These are phyloP conservation scores for Cutaneotrichosporon dermatis DNA, from an alignment of 1,284 basidiomycete species.

Conservation along the genomic window DNA sequence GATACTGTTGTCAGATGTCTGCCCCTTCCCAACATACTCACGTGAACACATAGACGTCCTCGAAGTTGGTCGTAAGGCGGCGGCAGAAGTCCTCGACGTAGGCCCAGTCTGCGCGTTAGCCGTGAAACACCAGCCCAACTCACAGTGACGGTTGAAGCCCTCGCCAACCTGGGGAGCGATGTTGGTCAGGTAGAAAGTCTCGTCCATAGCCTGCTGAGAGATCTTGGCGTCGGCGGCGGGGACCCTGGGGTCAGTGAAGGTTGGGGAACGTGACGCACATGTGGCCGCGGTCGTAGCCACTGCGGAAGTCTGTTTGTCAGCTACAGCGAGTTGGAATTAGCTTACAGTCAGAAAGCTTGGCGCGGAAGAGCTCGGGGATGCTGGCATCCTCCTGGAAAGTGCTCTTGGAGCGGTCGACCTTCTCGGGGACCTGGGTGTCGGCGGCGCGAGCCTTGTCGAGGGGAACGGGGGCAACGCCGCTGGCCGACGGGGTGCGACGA, in stretches of 20 bases:
- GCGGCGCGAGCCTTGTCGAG: constrained; percentile 36
- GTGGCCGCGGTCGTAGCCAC: constrained; percentile 95
- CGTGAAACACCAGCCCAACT: constrained; percentile 22
- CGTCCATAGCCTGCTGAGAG: constrained; percentile 82
- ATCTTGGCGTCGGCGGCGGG: constrained; percentile 95
- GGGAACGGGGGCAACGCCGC: constrained; percentile 27
- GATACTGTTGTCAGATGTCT: constrained; percentile 49
- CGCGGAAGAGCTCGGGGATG: constrained; percentile 74
- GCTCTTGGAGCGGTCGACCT: constrained; percentile 70
- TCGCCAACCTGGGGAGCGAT: constrained; percentile 97
- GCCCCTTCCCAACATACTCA: constrained; percentile 17
- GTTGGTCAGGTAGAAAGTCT: constrained; percentile 92
- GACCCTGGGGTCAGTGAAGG: constrained; percentile 57
- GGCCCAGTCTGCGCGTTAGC: constrained; percentile 70
- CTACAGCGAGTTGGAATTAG: not conserved
- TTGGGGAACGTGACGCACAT: constrained; percentile 55
- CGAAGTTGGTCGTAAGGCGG: constrained; percentile 73
- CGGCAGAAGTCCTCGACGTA: constrained; percentile 95
- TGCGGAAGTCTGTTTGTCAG: constrained; percentile 62
- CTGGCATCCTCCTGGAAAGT: constrained; percentile 78
- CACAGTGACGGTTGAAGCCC: constrained; percentile 96
- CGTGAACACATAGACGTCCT: constrained; percentile 97
- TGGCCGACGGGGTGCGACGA: constrained; percentile 50
- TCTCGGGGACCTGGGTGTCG: constrained; percentile 25
- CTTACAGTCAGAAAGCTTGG: constrained; percentile 71